Evolutionary conservation across 495 filamentous ascomycete genomes (phyloP), one percentile per base, ranked within the genome.

Genomic region (Penicillium alfredii): DNA sequence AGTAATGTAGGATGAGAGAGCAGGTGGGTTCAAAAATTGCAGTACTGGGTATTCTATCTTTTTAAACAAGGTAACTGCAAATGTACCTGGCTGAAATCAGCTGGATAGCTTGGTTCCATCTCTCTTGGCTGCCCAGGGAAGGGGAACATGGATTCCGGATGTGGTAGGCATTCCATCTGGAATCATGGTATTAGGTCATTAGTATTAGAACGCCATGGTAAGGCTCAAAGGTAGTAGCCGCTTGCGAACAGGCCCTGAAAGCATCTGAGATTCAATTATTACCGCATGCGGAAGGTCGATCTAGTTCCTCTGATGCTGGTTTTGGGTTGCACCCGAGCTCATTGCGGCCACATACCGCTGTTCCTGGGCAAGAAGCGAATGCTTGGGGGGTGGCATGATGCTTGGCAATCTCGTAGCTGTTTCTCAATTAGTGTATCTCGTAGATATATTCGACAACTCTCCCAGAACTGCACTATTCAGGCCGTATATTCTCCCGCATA

Each of bases 261-360:
- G 1, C 8, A n/a, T 18, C 17, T 30, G 23, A 19, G 39, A 6
- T 3, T 29, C 6, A 13, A 10, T 18, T 13, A 6, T 14, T 42
- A 21, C 53, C 51, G 50, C 41, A 51, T 57, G 44, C 53, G 51
- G 53, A 44, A 41, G n/a, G 30, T n/a, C 16, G 22, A 22, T 16
- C 15, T 8, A 22, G 28, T 6, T 17, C 12, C 14, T 24, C 8
- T 10, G 27, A 17, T 32, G n/a, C n/a, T n/a, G n/a, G n/a, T n/a
- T n/a, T n/a, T n/a, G n/a, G n/a, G n/a, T n/a, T n/a, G n/a, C n/a
- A n/a, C n/a, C n/a, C n/a, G n/a, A n/a, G n/a, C n/a, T n/a, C n/a
- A n/a, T 15, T 23, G 23, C 19, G 20, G 49, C 45, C 33, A 30
- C 44, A 56, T 56, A 51, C 32, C 24, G 24, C 8, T 8, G 14